Percentiles rank a stretch among this genome's conserved stretches.
Conservation (phyloP, 2,329 filamentous ascomycete genomes). For the Penicillium concentricum region DNA sequence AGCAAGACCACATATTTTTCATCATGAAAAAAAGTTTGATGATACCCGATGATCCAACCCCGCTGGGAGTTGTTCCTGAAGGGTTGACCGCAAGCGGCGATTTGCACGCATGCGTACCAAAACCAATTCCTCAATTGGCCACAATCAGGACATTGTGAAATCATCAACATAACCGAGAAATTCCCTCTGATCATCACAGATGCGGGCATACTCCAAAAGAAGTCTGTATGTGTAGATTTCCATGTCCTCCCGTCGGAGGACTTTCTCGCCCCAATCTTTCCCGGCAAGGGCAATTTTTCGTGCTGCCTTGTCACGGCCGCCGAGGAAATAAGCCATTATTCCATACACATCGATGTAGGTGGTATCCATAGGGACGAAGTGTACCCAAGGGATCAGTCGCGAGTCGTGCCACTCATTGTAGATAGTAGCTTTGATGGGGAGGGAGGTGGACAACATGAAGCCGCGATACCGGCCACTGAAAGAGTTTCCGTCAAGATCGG, state of each 20-base stretch:
- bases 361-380: slow-evolving; percentile 78
- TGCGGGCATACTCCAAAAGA: slow-evolving; percentile 61
- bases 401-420: slow-evolving; percentile 81
- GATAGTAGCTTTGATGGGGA: slow-evolving; percentile 75
- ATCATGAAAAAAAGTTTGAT: no score
- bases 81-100: not conserved
- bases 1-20: no score
- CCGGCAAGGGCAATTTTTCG: slow-evolving; percentile 65
- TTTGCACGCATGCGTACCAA: not conserved
- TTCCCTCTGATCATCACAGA: slow-evolving; percentile 35
- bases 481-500: slow-evolving; percentile 74
- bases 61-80: not conserved
- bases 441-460: slow-evolving; percentile 66
- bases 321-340: slow-evolving; percentile 70
- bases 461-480: slow-evolving; percentile 68
- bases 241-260: slow-evolving; percentile 71
- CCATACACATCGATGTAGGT: slow-evolving; percentile 70
- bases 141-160: not conserved
- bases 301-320: slow-evolving; percentile 54
- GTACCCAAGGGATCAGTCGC: slow-evolving; percentile 71
- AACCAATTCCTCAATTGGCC: not conserved
- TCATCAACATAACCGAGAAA: slow-evolving; percentile 20
- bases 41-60: not conserved
- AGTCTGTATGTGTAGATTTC: slow-evolving; percentile 67
- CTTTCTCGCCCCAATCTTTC: slow-evolving; percentile 66